Base-by-base conservation (phyloP, 108 stramenopile genomes). In the Chaetoceros tenuissimus region DNA sequence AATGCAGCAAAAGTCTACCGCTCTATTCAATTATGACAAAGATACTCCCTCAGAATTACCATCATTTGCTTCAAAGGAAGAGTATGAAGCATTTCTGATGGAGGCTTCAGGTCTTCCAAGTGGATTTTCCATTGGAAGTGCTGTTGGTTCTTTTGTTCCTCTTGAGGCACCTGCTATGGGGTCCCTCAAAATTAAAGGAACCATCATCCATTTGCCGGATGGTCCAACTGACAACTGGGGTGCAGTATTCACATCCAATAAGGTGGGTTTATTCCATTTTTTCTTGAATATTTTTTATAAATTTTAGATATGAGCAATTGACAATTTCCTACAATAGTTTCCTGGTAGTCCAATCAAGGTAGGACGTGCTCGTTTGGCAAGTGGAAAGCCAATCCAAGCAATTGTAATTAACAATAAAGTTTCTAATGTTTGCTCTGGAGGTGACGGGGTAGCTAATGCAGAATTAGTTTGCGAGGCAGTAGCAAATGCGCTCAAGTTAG, bases 391-490 rank as follows among this genome's bases (percentile, higher is more conserved):
- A n/a, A 53, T 97, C n/a, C 89, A 94, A 66, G 92, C 91, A 3
- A 47, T 97, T 24, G 92, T 97, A 43, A 86, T 97, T 51, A 97
- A 97, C 68, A 97, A 95, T 68, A 97, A 97, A 64, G 85, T 97
- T 24, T 94, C 93, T 28, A 97, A 95, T 54, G 96, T 97, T 2
- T 97, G 94, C 50, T 82, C 93, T 3, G 90, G 88, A 19, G 92
- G 92, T 20, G 89, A 94, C 62, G 85, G 87, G 16, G 85, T 83
- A 28, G 90, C 83, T 19, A 85, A 89, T 31, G 69, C 93, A 18
- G 95, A 96, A 71, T 58, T 71, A 13, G 86, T 93, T 2, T 97
- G 96, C 67, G 64, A 71, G 31, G 84, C 90, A 18, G 89, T 94
- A 19, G 92, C 96, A 18, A 45, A 79, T 20, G 78, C 64, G 3